Evolutionary conservation across 345 rosid species (phyloP).

Genomic region (Acer saccharum): DNA sequence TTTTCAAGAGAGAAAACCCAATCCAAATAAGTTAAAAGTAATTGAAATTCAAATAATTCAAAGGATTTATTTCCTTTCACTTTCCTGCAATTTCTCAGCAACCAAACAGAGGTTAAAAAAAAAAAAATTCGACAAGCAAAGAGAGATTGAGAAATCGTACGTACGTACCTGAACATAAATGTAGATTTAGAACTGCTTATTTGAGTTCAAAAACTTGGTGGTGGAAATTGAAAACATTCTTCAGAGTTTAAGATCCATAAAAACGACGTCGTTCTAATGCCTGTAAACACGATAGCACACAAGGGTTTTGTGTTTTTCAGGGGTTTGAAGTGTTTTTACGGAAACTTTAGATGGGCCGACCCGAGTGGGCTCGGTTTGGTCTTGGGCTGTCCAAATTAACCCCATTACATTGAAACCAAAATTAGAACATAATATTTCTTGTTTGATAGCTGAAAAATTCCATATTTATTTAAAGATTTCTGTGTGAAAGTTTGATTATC

Average conservation of each 20-base stretch:
- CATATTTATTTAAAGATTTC: too few relatives aligned
- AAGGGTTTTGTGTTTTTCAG: not conserved
- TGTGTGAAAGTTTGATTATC: too few relatives aligned
- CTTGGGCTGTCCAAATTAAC: not conserved
- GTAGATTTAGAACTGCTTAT: not conserved
- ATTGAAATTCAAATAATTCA: not conserved
- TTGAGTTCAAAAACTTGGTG: not conserved
- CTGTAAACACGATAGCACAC: not conserved
- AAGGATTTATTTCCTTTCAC: not conserved
- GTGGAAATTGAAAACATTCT: too few relatives aligned
- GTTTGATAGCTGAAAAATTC: too few relatives aligned
- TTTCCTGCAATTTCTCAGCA: not conserved
- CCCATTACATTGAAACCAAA: not conserved
- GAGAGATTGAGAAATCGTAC: not conserved
- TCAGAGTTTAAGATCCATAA: not conserved
- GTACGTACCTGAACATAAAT: constrained; percentile 21
- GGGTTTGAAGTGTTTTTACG: not conserved
- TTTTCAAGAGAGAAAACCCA: not conserved
- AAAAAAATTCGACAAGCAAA: not conserved
- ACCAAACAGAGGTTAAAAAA: not conserved
- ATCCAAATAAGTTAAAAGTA: not conserved
- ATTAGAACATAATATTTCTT: too few relatives aligned
- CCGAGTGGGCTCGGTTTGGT: not conserved
- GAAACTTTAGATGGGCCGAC: not conserved
- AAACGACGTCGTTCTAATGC: not conserved